Percentiles rank a stretch among this genome's conserved stretches.
phyloP scores from a whole-genome alignment of 306 rosid genomes.

The Dryas alaskensis region DNA sequence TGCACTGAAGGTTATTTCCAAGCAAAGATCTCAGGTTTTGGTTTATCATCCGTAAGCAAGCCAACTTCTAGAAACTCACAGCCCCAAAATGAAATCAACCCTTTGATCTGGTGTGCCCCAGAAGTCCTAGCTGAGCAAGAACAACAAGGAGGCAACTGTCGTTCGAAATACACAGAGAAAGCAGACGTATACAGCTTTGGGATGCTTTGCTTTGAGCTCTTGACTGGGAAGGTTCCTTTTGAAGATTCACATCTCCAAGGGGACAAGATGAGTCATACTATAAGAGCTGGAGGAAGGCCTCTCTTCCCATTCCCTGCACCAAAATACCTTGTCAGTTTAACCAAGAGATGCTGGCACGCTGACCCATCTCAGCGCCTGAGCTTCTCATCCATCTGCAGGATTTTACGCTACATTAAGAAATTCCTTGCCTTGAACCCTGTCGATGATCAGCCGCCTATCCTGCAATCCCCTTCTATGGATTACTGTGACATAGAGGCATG shows the following conservation, averaged over 20 bases:
- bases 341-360: slow-evolving; percentile 81
- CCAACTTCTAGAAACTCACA: slow-evolving; percentile 30
- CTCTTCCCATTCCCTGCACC: slow-evolving; percentile 82
- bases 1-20: slow-evolving; percentile 66
- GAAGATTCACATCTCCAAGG: slow-evolving; percentile 80
- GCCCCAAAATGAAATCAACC: slow-evolving; percentile 31
- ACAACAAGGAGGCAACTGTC: slow-evolving; percentile 21
- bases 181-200: slow-evolving; percentile 89
- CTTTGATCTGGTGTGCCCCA: slow-evolving; percentile 79
- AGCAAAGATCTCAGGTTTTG: slow-evolving; percentile 77
- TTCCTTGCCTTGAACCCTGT: slow-evolving; percentile 67
- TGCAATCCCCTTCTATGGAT: slow-evolving; percentile 54
- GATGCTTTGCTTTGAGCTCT: slow-evolving; percentile 78
- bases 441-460: slow-evolving; percentile 38
- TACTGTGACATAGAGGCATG: slow-evolving; percentile 62
- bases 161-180: slow-evolving; percentile 60
- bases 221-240: slow-evolving; percentile 89
- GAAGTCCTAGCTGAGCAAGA: slow-evolving; percentile 75
- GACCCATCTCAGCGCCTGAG: slow-evolving; percentile 69
- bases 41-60: slow-evolving; percentile 37
- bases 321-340: slow-evolving; percentile 70
- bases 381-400: slow-evolving; percentile 85
- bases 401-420: slow-evolving; percentile 69
- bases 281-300: slow-evolving; percentile 88
- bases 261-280: slow-evolving; percentile 55